Conservation (phyloP, 345 rosid genomes). For the Atalantia buxifolia region DNA sequence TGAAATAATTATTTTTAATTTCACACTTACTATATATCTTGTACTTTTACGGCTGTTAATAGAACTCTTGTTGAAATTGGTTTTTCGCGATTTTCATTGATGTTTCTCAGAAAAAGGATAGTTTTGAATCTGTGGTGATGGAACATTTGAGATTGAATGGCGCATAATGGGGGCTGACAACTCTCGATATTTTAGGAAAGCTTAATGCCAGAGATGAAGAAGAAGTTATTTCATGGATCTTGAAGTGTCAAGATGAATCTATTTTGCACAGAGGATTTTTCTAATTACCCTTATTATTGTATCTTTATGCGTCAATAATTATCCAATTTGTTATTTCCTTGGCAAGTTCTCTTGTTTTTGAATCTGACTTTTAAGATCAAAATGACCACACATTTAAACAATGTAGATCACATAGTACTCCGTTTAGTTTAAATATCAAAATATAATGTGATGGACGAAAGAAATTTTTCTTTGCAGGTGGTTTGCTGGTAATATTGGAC, state of each 20-base stretch:
- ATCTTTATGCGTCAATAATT: background rate
- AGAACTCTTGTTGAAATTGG: background rate
- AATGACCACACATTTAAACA: background rate
- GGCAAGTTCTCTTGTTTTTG: background rate
- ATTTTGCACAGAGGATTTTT: constrained; percentile 36
- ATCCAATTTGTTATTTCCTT: background rate
- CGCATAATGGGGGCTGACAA: constrained; percentile 83
- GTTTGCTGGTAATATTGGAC: constrained; percentile 92
- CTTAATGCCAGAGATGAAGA: constrained; percentile 47
- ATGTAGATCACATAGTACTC: background rate
- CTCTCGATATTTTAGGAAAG: constrained; percentile 74
- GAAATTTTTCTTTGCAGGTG: constrained; percentile 48
- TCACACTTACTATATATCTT: too few species aligned
- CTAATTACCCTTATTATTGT: background rate
- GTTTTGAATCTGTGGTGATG: constrained; percentile 82
- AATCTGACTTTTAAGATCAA: background rate
- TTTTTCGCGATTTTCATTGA: background rate
- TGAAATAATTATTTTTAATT: constrained; percentile 39
- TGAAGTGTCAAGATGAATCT: constrained; percentile 77
- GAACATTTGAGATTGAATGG: constrained; percentile 89
- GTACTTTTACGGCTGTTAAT: background rate
- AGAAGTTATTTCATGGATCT: constrained; percentile 62
- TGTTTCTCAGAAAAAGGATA: constrained; percentile 54
- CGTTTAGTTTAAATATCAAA: background rate
- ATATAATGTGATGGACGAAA: background rate